phyloP scores from a whole-genome alignment of 208 protist species.

The Leptomonas pyrrhocoris region DNA sequence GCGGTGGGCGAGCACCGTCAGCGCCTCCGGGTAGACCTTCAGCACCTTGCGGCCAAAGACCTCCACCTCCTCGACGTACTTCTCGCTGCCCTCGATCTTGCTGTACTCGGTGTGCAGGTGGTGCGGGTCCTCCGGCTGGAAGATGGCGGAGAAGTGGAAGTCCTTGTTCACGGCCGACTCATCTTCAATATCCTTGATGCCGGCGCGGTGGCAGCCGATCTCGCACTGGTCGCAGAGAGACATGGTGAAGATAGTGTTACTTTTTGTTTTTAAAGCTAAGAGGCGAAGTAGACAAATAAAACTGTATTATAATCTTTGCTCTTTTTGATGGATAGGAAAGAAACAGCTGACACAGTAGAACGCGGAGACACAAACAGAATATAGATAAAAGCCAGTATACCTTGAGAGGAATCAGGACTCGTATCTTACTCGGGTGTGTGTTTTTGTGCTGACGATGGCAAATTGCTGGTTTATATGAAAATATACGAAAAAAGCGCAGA shows the following conservation, averaged over 20 bases:
- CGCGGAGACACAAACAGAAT: too few species aligned
- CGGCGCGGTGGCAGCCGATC: slow-evolving; percentile 52
- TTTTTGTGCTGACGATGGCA: too few species aligned
- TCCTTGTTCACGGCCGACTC: slow-evolving; percentile 38
- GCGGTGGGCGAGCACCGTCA: slow-evolving; percentile 84
- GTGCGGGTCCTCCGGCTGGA: slow-evolving; percentile 80
- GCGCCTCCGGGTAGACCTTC: slow-evolving; percentile 91
- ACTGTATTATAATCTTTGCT: background rate
- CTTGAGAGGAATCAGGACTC: too few species aligned
- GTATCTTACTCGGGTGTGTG: too few species aligned
- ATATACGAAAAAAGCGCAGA: too few species aligned
- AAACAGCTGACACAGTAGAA: too few species aligned
- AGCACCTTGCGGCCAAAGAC: slow-evolving; percentile 78
- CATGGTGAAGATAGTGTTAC: slow-evolving; percentile 17
- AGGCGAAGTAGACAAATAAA: background rate
- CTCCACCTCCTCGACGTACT: slow-evolving; percentile 82
- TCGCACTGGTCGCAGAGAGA: slow-evolving; percentile 78
- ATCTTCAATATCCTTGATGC: slow-evolving; percentile 80
- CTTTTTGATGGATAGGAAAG: too few species aligned
- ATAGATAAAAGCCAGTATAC: too few species aligned
- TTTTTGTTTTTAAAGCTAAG: too few species aligned
- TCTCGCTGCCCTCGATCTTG: slow-evolving; percentile 76
- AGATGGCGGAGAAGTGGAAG: slow-evolving; percentile 87
- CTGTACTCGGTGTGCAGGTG: slow-evolving; percentile 87
- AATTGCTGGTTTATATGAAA: too few species aligned